Evolutionary conservation across 176 grass and related monocot genomes (phyloP), one percentile per base, ranked within the genome.

Genomic region (Leersia perrieri): DNA sequence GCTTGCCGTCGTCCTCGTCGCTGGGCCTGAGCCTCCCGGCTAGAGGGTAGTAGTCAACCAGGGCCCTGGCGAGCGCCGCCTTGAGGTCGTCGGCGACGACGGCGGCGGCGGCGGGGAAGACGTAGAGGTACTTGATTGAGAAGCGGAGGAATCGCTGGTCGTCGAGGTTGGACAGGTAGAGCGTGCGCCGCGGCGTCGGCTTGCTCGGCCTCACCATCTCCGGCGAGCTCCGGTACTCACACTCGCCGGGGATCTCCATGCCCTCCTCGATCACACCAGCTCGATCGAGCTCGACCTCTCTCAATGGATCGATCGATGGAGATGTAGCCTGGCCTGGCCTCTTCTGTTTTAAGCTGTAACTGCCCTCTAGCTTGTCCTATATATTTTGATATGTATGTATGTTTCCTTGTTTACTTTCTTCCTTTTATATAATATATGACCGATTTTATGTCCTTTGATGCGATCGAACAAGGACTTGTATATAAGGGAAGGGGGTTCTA

Each of bases 81-180:
- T 62, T 61, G 23, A 98, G 86, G 11, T 32, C 57, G 30, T 60
- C 90, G 27, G 86, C 28, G 12, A 90, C 3, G n/a, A 88, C 78
- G 12, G 88, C 69, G 33, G 89, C 26, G 34, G 8, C 1, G 11
- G 77, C 33, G 4, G 55, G 14, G 76, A 85, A 98, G 20, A 93
- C 78, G 66, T 98, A 98, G 11, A 98, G 75, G 84, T 98, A 98
- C 83, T 95, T 98, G 88, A 98, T 98, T 74, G 92, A 95, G 92
- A 98, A 98, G 2, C 96, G 86, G 66, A 98, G 70, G 92, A 98
- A 98, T 11, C 78, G 83, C 79, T 98, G 96, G 83, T 98, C 92
- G 76, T 98, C 96, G 27, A 98, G 90, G 88, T 95, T 98, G 64
- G 96, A 98, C 42, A 98, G 86, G 84, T 93, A 86, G 16, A 98